A percentile compares a stretch with the other conserved stretches of the same genome.
Evolutionary conservation across 164 flowering plant species (phyloP).

Genomic region (Magnolia officinalis): DNA sequence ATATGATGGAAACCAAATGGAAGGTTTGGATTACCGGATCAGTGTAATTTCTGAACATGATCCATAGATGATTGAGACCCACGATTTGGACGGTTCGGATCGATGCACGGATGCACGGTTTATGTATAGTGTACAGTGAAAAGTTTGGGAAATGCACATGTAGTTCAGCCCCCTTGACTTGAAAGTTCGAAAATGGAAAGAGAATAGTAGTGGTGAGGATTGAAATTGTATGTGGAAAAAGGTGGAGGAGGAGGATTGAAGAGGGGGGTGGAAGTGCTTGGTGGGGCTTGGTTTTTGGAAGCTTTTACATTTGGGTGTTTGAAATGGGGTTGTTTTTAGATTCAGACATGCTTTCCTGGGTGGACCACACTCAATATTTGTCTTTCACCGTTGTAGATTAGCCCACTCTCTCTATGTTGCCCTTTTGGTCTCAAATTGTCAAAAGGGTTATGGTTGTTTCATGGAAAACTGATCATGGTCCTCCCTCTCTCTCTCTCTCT

Average conservation of each 20-base stretch:
- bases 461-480: background rate
- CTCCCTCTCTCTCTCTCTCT: too few relatives aligned
- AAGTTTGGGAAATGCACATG: background rate
- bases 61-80: too few relatives aligned
- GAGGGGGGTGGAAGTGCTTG: constrained; percentile 2
- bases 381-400: background rate
- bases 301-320: background rate
- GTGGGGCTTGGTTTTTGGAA: constrained; percentile 2
- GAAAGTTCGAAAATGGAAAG: constrained; percentile 3
- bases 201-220: constrained; percentile 10
- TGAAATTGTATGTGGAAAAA: constrained; percentile 3
- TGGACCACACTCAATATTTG: background rate
- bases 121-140: background rate
- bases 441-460: background rate
- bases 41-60: background rate
- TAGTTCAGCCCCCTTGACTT: constrained; percentile 8
- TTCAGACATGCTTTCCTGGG: background rate
- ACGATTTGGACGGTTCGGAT: background rate
- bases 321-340: background rate
- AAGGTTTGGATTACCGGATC: background rate
- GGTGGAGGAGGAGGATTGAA: background rate
- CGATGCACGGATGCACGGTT: background rate
- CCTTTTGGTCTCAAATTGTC: background rate
- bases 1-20: too few relatives aligned
- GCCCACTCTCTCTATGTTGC: background rate